Evolutionary conservation across 2,329 filamentous ascomycete genomes (phyloP), one percentile per base, ranked within the genome.

Genomic region (Penicillium hesseltinei): DNA sequence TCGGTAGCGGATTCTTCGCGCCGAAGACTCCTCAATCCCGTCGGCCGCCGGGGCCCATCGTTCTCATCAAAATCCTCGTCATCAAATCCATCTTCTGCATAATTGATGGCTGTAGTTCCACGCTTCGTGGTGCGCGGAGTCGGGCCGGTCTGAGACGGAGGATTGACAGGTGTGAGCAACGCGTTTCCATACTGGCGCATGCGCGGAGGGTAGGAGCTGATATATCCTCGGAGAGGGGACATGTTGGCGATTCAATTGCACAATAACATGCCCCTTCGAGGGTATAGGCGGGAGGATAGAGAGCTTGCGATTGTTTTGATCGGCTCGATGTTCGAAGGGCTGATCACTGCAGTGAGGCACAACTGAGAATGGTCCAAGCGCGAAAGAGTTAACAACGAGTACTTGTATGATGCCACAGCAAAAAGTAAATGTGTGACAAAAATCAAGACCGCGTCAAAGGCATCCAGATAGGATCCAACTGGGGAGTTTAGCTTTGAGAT

Each of bases 101-200:
- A 99, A 78, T 97, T 99, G 77, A 97, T 94, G 62, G 93, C 90
- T 35, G 91, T 94, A 2, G 94, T 97, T 57, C 94, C 94, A 75
- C 94, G 89, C 80, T 99, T 97, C 9, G 94, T 97, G n/a, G 90
- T 96, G 72, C 93, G 86, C 67, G 90, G 83, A 58, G 84, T 79
- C 39, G 88, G 84, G 25, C 86, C 87, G 56, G 81, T 80, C 65
- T 87, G 82, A 61, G 86, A 87, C 54, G 84, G 83, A 62, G 89
- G 90, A 60, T 93, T 84, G 61, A 94, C 87, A 36, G 93, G 92
- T 25, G 90, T 91, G 60, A 97, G 84, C 54, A 97, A 86, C 38
- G 93, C 91, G 79, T 97, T 97, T 74, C 89, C 90, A 79, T 95
- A 97, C 63, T 87, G 85, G 72, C 93, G 90, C 71, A 97, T 79